Base-by-base conservation (phyloP, 2,329 filamentous ascomycete genomes). In the Onygenales sp. region DNA sequence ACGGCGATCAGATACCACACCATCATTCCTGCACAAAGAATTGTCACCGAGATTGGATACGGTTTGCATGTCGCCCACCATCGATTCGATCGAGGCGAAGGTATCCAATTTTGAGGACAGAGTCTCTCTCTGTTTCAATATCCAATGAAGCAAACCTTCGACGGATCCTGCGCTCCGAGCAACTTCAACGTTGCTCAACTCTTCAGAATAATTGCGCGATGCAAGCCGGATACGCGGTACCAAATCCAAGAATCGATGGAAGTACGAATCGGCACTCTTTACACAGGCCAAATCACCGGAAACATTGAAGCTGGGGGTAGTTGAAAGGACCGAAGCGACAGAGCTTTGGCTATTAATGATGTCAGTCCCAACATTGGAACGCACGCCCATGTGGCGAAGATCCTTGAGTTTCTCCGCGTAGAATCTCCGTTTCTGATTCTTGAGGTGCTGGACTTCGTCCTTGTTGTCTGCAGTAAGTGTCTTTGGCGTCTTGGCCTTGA, bases 401-500 rank as follows among this genome's bases (percentile, higher is more conserved):
- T 84, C 82, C 63, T 88, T 91, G 58, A 98, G 74, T 0, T 87
- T 91, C 61, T 97, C 92, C 0, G 89, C 87, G 62, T 95, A 93
- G 11, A 97, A 79, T 61, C 90, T 91, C 43, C 89, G 83, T 72
- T 98, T 98, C 62, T 88, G 82, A 2, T 83, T 84, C 74, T 96
- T 97, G 60, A 97, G 81, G 67, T 96, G 88, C 68, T 94, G 91
- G 56, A 96, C 82, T 13, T 80, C 69, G 9, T 84, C 80, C 65
- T 91, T 92, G 68, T 93, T 96, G 43, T 95, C 91, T 31, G 95
- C 88, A 0, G 81, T 95, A 45, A 95, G 72, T n/a, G 79, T 77
- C 0, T 80, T 75, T 0, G 93, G 93, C 0, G 93, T 98, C 58
- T 89, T 86, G 55, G 89, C 88, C 58, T 86, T 86, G 55, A 97